Base-by-base conservation (phyloP, 1,284 basidiomycete species). In the Chondrostereum purpureum region DNA sequence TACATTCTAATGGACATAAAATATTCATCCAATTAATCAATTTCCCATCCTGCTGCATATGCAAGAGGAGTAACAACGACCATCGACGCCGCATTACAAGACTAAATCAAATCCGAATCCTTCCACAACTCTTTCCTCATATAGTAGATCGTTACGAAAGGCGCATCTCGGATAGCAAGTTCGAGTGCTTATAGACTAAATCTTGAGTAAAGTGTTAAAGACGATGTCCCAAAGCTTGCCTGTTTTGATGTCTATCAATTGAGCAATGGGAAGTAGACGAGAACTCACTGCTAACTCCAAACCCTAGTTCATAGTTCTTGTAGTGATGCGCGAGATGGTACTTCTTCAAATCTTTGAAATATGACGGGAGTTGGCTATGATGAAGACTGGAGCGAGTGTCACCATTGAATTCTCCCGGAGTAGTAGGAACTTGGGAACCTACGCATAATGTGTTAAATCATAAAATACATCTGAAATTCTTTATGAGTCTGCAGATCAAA, bases 301-400 rank as follows among this genome's bases (percentile, higher is more conserved):
- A 99, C n/a, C 93, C 95, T 39, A 97, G 83, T 61, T 98, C 93
- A 61, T 92, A 96, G 74, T 97, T 93, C 70, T 95, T 94, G 75
- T 94, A 97, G 66, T 98, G 95, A 61, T 98, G 94, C 14, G 92
- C 92, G 53, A 99, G 80, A 60, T 99, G 95, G 60, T 98, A 98
- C 62, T 89, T 88, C 76, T 99, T 99, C 85, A 92, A 86, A 62
- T 93, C 83, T 46, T 77, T 77, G 65, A 97, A 67, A 68, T 97
- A 96, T 37, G 80, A 68, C 0, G 94, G 94, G 20, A 99, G 79
- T 53, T 75, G 82, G n/a, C 86, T 88, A 69, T 94, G 92, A 61
- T 94, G 92, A 43, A 93, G 72, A 14, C 84, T 87, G 47, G 19
- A 57, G n/a, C n/a, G n/a, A n/a, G n/a, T n/a, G n/a, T n/a, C n/a